Percentiles rank a stretch among this genome's conserved stretches.
phyloP scores from a whole-genome alignment of 352 stramenopile species.

The Globisporangium ultimum region DNA sequence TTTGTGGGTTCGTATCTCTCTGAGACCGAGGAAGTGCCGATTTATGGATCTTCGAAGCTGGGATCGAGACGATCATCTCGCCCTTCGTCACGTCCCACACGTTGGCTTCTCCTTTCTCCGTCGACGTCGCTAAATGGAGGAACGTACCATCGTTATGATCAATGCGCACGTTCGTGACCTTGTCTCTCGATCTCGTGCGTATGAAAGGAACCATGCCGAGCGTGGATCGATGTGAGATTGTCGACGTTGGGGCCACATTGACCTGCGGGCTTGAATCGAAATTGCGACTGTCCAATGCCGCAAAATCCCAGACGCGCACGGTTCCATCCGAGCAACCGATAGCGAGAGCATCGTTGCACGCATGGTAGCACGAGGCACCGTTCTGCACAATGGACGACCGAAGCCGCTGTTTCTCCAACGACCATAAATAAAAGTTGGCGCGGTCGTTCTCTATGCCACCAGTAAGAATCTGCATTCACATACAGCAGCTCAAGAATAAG shows the following conservation, averaged over 20 bases:
- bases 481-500: slow-evolving; percentile 8
- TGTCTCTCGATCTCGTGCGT: slow-evolving; percentile 72
- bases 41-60: slow-evolving; percentile 78
- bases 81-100: slow-evolving; percentile 87
- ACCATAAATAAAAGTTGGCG: slow-evolving; percentile 86
- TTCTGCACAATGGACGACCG: slow-evolving; percentile 63
- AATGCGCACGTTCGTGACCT: slow-evolving; percentile 74
- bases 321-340: slow-evolving; percentile 72
- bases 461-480: slow-evolving; percentile 54
- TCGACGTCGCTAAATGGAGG: slow-evolving; percentile 77
- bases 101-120: slow-evolving; percentile 83
- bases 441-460: slow-evolving; percentile 67
- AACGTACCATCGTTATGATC: slow-evolving; percentile 81
- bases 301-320: slow-evolving; percentile 84
- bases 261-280: slow-evolving; percentile 42
- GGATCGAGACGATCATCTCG: slow-evolving; percentile 77
- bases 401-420: slow-evolving; percentile 62
- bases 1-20: slow-evolving; percentile 62
- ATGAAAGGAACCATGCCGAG: slow-evolving; percentile 85
- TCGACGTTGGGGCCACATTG: slow-evolving; percentile 54
- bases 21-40: slow-evolving; percentile 71
- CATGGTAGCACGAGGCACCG: slow-evolving; percentile 71
- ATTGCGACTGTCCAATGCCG: slow-evolving; percentile 49
- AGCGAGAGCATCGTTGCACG: slow-evolving; percentile 76
- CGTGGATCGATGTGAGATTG: slow-evolving; percentile 74